Evolutionary conservation across 306 rosid species (phyloP).

Genomic region (Dalbergia oliveri): DNA sequence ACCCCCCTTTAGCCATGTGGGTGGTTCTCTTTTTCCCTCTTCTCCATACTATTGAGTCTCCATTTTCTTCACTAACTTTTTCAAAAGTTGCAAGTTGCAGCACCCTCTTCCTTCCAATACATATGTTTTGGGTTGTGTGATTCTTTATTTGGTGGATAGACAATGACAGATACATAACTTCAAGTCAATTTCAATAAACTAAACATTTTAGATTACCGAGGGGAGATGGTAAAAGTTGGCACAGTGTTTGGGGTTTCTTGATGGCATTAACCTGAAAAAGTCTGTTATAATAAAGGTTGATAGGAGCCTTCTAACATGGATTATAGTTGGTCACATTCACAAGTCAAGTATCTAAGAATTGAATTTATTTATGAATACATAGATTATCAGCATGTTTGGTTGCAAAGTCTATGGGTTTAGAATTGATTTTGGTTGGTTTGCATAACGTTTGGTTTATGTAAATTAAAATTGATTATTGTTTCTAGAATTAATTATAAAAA

Average conservation of each 20-base stretch:
- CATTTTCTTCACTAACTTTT: constrained; percentile 64
- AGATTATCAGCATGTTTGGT: no score
- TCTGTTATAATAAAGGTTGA: neutral
- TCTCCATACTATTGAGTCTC: constrained; percentile 57
- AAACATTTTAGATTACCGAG: constrained; percentile 43
- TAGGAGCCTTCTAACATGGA: no score
- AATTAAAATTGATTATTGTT: no score
- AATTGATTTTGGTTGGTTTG: no score
- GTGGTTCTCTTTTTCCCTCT: constrained; percentile 55
- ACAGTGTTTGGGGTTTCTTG: constrained; percentile 35
- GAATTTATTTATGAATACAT: no score
- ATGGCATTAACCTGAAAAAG: constrained; percentile 47
- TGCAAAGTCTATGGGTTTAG: no score
- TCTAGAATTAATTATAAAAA: no score
- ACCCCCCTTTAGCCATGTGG: constrained; percentile 60
- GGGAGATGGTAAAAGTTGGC: constrained; percentile 44
- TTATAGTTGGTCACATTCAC: no score
- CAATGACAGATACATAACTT: constrained; percentile 47
- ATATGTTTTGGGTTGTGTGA: constrained; percentile 43
- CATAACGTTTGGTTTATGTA: no score
- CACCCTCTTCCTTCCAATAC: neutral
- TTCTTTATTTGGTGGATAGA: constrained; percentile 42
- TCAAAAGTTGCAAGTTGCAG: constrained; percentile 56
- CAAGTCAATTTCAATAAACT: constrained; percentile 46
- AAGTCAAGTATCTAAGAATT: no score